These are phyloP conservation scores for Nyssa sinensis DNA, from an alignment of 148 eudicot species.

Conservation along the genomic window DNA sequence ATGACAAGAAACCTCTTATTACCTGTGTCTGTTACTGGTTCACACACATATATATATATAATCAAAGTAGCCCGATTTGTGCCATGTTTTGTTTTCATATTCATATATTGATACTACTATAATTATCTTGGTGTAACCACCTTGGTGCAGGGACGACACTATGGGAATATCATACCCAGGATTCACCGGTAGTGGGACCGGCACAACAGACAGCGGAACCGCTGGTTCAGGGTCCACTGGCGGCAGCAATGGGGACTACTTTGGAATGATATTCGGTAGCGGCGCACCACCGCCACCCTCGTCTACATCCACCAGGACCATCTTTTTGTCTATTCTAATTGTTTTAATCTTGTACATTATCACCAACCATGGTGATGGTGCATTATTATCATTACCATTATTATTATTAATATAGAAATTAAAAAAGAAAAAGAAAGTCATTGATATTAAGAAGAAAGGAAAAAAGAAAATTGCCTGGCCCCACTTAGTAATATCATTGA, in stretches of 20 bases:
- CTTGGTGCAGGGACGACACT: conserved; percentile 39
- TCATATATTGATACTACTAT: neutral
- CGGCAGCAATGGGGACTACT: conserved; percentile 35
- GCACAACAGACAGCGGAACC: conserved; percentile 15
- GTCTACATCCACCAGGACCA: conserved; percentile 15
- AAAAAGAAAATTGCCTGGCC: neutral
- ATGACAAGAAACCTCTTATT: too few species aligned
- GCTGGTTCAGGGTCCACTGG: conserved; percentile 26
- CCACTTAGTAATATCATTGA: too few species aligned
- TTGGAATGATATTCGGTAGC: conserved; percentile 47
- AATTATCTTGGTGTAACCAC: neutral
- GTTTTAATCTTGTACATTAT: conserved; percentile 28
- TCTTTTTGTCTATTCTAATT: conserved; percentile 38
- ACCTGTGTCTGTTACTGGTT: too few species aligned
- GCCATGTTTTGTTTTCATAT: neutral
- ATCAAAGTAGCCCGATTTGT: too few species aligned
- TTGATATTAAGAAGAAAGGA: neutral
- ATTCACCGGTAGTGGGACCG: conserved; percentile 9
- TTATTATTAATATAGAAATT: neutral
- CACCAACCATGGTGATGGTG: conserved; percentile 10
- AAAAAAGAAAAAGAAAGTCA: neutral
- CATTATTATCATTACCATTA: conserved; percentile 11
- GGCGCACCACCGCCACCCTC: conserved; percentile 26
- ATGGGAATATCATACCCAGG: conserved; percentile 18
- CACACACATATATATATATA: too few species aligned